These are phyloP conservation scores for Lumnitzera racemosa DNA, from an alignment of 345 rosid species.

Conservation along the genomic window DNA sequence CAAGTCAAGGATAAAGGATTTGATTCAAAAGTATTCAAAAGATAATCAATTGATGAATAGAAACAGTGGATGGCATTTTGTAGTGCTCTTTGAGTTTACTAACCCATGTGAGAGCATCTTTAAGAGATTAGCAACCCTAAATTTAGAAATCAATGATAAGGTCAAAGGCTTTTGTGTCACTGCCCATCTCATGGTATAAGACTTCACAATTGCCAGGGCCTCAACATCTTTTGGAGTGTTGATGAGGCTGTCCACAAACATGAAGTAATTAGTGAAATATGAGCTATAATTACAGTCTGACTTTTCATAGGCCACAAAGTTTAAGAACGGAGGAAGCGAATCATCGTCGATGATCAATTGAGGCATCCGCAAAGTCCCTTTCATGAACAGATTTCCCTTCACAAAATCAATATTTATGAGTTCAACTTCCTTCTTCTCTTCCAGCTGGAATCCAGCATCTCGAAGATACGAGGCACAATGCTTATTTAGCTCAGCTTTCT, in stretches of 20 bases:
- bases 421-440: not conserved
- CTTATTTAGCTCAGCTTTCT: no score
- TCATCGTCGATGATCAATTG: slow-evolving; percentile 8
- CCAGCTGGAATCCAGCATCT: slow-evolving; percentile 5
- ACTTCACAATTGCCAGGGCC: slow-evolving; percentile 4
- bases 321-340: slow-evolving; percentile 6
- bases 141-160: slow-evolving; percentile 1
- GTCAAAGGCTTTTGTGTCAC: not conserved
- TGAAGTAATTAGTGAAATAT: slow-evolving; percentile 14
- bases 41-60: no score
- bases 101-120: no score
- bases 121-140: no score
- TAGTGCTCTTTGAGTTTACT: no score
- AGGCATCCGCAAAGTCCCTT: slow-evolving; percentile 6
- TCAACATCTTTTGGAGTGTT: slow-evolving; percentile 3
- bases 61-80: no score
- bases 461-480: not conserved
- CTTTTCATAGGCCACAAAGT: slow-evolving; percentile 13
- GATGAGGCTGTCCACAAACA: slow-evolving; percentile 12
- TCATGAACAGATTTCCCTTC: not conserved
- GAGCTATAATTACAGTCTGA: slow-evolving; percentile 1
- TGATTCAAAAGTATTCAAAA: no score
- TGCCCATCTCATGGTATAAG: slow-evolving; percentile 11
- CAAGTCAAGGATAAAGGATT: no score
- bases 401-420: slow-evolving; percentile 6